Evolutionary conservation across 805 yeast genomes (phyloP).

Genomic region (Torulaspora franciscae): DNA sequence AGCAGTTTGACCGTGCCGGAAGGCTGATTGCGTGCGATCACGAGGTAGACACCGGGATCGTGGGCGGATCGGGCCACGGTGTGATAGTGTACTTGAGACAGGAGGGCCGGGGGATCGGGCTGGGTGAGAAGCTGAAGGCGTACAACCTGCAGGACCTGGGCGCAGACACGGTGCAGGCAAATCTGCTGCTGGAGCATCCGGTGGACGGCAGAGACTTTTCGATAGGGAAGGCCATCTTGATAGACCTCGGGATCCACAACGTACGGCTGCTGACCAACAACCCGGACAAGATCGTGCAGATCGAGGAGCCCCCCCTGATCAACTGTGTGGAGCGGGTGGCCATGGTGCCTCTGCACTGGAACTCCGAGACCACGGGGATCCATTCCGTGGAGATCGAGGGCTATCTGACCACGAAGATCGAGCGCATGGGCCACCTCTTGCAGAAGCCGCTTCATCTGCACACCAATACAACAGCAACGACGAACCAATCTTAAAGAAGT

Average conservation of each 20-base stretch:
- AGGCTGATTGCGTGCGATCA: constrained; percentile 55
- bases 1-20: constrained; percentile 97
- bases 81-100: constrained; percentile 94
- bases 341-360: constrained; percentile 96
- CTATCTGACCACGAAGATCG: constrained; percentile 87
- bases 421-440: constrained; percentile 93
- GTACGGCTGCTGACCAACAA: constrained; percentile 85
- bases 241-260: constrained; percentile 70
- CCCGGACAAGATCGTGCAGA: constrained; percentile 93
- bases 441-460: constrained; percentile 41
- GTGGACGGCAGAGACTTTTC: constrained; percentile 96
- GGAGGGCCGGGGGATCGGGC: constrained; percentile 97
- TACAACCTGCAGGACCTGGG: constrained; percentile 96
- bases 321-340: constrained; percentile 86
- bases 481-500: not conserved
- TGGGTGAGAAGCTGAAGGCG: constrained; percentile 96
- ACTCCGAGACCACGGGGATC: constrained; percentile 55
- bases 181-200: constrained; percentile 86
- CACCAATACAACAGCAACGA: constrained; percentile 17
- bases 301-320: constrained; percentile 76
- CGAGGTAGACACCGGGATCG: constrained; percentile 25
- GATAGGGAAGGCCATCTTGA: constrained; percentile 85
- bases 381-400: constrained; percentile 85
- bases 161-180: constrained; percentile 97
- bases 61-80: constrained; percentile 76